Conservation (phyloP, 495 filamentous ascomycete genomes). For the Acidiella bohemica region DNA sequence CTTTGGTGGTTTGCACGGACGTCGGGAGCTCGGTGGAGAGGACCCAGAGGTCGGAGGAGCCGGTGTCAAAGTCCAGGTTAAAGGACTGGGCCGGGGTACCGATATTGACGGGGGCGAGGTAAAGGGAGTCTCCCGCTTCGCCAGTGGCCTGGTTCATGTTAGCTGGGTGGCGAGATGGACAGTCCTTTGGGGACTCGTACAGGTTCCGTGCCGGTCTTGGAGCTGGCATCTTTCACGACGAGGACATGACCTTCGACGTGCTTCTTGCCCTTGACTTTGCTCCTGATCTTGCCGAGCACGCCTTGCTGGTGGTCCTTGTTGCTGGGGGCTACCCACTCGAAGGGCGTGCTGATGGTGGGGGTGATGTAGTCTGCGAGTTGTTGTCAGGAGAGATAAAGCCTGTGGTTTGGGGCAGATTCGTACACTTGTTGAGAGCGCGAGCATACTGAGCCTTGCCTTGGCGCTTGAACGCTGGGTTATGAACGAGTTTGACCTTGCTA, state of each 20-base stretch:
- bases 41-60: constrained; percentile 68
- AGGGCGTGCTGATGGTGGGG: neutral
- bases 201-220: constrained; percentile 41
- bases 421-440: neutral
- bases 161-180: neutral
- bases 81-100: constrained; percentile 56
- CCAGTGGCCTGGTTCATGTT: constrained; percentile 34
- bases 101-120: constrained; percentile 52
- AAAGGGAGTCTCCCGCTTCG: constrained; percentile 58
- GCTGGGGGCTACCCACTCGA: too few species aligned
- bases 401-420: neutral
- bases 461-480: neutral
- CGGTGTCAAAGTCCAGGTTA: constrained; percentile 63
- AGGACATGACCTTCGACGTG: constrained; percentile 32
- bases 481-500: neutral
- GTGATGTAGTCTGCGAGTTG: neutral
- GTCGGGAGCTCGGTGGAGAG: neutral
- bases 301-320: too few species aligned
- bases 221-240: constrained; percentile 36
- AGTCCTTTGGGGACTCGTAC: constrained; percentile 24
- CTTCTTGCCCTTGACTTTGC: constrained; percentile 36
- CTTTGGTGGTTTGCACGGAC: neutral
- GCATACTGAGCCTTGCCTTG: neutral
- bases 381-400: neutral
- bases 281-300: constrained; percentile 33